A percentile compares a stretch with the other conserved stretches of the same genome.
Conservation (phyloP, 208 protist species). For the Wallacemonas collosoma region DNA sequence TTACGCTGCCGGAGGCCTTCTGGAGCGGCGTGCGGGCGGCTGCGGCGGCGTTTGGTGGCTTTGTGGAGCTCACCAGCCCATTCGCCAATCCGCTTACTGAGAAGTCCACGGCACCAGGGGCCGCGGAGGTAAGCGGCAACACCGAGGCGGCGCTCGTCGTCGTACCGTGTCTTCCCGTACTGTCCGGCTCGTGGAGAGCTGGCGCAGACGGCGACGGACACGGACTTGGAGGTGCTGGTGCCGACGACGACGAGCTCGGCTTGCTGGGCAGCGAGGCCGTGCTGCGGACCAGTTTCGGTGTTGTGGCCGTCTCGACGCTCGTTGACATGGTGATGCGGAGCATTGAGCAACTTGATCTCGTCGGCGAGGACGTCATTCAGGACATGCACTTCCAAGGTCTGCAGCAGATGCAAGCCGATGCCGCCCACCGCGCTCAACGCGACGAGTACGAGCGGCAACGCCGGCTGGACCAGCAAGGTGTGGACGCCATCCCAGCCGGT, state of each 20-base stretch:
- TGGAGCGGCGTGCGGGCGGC: constrained; percentile 36
- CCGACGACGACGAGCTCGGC: constrained; percentile 26
- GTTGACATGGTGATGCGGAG: constrained; percentile 81
- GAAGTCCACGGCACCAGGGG: no score
- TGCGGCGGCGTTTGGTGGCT: constrained; percentile 38
- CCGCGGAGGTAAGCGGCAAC: no score
- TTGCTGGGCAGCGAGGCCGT: constrained; percentile 28
- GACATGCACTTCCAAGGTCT: constrained; percentile 55
- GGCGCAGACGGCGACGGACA: neutral
- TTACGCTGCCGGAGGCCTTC: constrained; percentile 17
- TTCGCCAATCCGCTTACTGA: neutral
- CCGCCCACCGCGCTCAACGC: constrained; percentile 59
- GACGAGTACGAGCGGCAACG: constrained; percentile 71
- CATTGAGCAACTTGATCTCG: constrained; percentile 43
- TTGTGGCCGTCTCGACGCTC: constrained; percentile 43
- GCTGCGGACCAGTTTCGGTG: constrained; percentile 53
- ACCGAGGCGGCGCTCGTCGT: neutral
- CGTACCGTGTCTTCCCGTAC: neutral
- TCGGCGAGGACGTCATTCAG: constrained; percentile 46
- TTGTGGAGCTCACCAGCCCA: constrained; percentile 11
- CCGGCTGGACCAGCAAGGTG: constrained; percentile 66
- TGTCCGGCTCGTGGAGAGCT: neutral
- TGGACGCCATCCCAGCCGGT: constrained; percentile 66
- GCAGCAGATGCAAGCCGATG: constrained; percentile 59
- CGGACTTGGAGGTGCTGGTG: constrained; percentile 6